These are phyloP conservation scores for Thalassiosira ordinaria DNA, from an alignment of 352 stramenopile genomes.

Conservation along the genomic window DNA sequence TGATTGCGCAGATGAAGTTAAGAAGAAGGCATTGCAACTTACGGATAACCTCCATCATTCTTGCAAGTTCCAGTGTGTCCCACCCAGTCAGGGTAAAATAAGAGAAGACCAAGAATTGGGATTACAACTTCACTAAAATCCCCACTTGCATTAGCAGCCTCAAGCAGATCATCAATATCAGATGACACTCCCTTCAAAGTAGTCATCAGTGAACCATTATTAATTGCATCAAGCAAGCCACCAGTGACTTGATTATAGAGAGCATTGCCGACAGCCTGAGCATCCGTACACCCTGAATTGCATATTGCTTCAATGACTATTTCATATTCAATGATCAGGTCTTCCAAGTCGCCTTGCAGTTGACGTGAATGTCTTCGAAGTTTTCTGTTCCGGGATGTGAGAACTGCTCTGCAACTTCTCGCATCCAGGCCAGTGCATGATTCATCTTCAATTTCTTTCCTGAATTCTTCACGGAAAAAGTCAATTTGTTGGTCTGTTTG, in stretches of 20 bases:
- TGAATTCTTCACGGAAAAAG: too few species aligned
- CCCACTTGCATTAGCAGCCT: not conserved
- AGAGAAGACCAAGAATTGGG: not conserved
- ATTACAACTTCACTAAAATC: not conserved
- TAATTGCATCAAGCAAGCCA: not conserved
- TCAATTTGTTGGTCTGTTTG: too few species aligned
- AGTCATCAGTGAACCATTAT: not conserved
- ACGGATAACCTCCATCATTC: not conserved
- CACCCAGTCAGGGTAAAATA: not conserved
- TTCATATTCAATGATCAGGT: not conserved
- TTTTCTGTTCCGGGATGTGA: conserved; percentile 2
- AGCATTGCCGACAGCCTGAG: not conserved
- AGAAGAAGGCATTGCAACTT: not conserved
- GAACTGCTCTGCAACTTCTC: too few species aligned
- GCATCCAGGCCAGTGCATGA: too few species aligned
- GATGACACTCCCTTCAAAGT: not conserved
- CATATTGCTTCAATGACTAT: not conserved
- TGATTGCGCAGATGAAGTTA: too few species aligned
- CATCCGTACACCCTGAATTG: not conserved
- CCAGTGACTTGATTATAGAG: not conserved
- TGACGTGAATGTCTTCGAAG: not conserved
- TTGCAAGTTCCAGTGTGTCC: not conserved
- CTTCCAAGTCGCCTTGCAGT: not conserved
- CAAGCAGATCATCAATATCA: not conserved
- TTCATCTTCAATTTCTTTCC: too few species aligned